Base-by-base conservation (phyloP, 768 basidiomycete genomes). In the Boletellus emodensis region DNA sequence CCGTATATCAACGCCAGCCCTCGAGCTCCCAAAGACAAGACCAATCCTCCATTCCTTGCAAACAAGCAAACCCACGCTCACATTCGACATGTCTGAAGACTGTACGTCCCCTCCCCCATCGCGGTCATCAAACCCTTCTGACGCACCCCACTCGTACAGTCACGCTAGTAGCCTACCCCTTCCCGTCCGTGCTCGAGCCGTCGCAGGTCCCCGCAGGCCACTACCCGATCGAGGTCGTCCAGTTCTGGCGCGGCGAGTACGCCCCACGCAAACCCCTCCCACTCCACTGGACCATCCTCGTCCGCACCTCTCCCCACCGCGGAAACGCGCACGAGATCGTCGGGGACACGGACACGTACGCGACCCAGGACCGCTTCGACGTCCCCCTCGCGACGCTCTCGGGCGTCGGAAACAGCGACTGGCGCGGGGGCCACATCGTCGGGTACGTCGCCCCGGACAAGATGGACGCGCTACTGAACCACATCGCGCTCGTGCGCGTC, bases 301-400 rank as follows among this genome's bases (percentile, higher is more conserved):
- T 68, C 46, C 65, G 55, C 14, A 68, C 60, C 10, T 54, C 51
- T 5, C 12, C 51, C 0, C 13, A 3, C 0, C 52, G 41, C 0
- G 66, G 66, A 3, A 62, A 66, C 32, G 41, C 44, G 6, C 62
- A 68, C 50, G 59, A 68, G 34, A 39, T 66, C 34, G 49, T 63
- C 1, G 67, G 67, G 4, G 58, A 60, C 56, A 62, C 37, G 1
- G 22, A 57, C 39, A 66, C 61, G 0, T 67, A 48, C 40, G n/a
- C 48, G 6, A 49, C 49, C 3, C 54, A 48, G 3, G 52, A 53
- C 48, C 49, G 35, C 2, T 53, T 59, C 48, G 39, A 60, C 15
- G 14, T 56, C n/a, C 37, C 44, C 4, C 48, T 63, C 30, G 30
- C 30, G 2, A 30, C 6, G 30, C 6, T 30, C 30, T 30, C 30